Conservation (phyloP, 306 rosid species). For the Citrullus colocynthis region DNA sequence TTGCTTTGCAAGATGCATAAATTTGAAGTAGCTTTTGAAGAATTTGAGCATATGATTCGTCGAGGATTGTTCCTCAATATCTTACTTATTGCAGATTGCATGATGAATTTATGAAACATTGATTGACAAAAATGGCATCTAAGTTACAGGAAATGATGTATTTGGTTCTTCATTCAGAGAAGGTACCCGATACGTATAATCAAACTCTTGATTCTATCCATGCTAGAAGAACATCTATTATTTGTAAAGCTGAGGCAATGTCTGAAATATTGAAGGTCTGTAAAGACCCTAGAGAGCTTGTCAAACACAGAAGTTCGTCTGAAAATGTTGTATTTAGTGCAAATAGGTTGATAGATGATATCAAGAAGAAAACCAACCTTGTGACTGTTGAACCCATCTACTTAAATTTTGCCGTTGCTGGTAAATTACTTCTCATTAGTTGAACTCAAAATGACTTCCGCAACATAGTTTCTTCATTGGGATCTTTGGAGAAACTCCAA, state of each 20-base stretch:
- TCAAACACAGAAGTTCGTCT: conserved; percentile 29
- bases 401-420: background rate
- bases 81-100: conserved; percentile 63
- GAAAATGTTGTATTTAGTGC: conserved; percentile 30
- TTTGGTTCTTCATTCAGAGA: conserved; percentile 54
- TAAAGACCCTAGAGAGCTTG: conserved; percentile 54
- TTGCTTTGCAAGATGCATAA: conserved; percentile 66
- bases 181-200: conserved; percentile 51
- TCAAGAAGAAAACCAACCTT: conserved; percentile 23
- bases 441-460: background rate
- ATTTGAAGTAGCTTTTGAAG: conserved; percentile 53
- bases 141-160: conserved; percentile 58
- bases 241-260: conserved; percentile 59
- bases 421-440: background rate
- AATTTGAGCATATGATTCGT: conserved; percentile 65
- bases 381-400: background rate
- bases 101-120: conserved; percentile 40
- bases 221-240: conserved; percentile 43
- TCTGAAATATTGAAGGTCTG: conserved; percentile 54
- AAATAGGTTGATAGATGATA: conserved; percentile 36
- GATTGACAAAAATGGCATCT: conserved; percentile 49
- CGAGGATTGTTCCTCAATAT: conserved; percentile 81
- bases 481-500: background rate
- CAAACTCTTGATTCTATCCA: conserved; percentile 27
- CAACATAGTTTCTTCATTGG: background rate